These are phyloP conservation scores for Pyrus hybrid DNA, from an alignment of 331 rosid species.

Conservation along the genomic window DNA sequence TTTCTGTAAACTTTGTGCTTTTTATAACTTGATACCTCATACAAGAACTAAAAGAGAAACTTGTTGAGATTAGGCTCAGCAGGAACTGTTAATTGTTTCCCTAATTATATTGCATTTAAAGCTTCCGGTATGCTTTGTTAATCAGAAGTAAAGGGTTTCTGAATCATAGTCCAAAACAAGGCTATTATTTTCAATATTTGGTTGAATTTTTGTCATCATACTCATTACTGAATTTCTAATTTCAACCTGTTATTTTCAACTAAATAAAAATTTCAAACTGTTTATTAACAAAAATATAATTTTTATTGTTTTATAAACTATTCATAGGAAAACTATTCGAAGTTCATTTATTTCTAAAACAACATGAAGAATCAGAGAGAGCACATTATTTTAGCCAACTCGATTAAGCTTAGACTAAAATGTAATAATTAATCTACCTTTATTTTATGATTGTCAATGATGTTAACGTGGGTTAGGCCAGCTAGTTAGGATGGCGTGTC, in stretches of 20 bases:
- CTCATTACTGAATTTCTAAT: too few species aligned
- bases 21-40: neutral
- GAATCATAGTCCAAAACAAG: neutral
- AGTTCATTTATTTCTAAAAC: too few species aligned
- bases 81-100: neutral
- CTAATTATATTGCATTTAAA: neutral
- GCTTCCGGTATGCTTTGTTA: neutral
- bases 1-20: neutral
- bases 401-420: too few species aligned
- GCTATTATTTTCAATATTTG: neutral
- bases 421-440: too few species aligned
- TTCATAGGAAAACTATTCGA: too few species aligned
- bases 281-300: too few species aligned
- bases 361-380: too few species aligned
- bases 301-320: too few species aligned
- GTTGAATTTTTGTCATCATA: too few species aligned
- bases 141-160: neutral
- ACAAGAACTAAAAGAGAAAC: conserved; percentile 2
- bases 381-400: too few species aligned
- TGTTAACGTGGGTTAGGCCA: fast-evolving
- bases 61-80: neutral
- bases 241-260: too few species aligned
- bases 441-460: neutral
- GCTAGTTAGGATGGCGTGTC: neutral
- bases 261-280: too few species aligned